Percentiles rank a stretch among this genome's conserved stretches.
Evolutionary conservation across 805 yeast species (phyloP).

Genomic region (Torulaspora microellipsoides): DNA sequence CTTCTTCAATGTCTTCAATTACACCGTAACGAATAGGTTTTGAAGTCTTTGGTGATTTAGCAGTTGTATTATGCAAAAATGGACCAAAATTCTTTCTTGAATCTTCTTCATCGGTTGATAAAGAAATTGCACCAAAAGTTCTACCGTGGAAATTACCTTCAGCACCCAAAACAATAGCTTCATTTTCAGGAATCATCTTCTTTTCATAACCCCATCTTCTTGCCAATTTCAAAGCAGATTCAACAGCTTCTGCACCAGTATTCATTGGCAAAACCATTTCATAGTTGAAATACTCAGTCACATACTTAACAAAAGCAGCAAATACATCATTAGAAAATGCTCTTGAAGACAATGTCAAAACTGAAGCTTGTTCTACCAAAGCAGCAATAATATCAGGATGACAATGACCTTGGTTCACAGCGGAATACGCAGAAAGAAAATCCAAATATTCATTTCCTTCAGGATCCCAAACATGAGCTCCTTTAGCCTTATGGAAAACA

Average conservation of each 20-base stretch:
- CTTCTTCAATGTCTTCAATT: slow-evolving; percentile 80
- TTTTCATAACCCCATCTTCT: slow-evolving; percentile 95
- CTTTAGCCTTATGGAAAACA: slow-evolving; percentile 78
- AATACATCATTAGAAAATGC: slow-evolving; percentile 89
- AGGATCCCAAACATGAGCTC: slow-evolving; percentile 97
- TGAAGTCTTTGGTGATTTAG: slow-evolving; percentile 57
- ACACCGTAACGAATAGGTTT: slow-evolving; percentile 64
- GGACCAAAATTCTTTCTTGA: slow-evolving; percentile 90
- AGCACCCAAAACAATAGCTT: slow-evolving; percentile 85
- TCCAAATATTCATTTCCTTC: slow-evolving; percentile 93
- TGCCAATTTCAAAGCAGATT: slow-evolving; percentile 88
- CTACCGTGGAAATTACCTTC: slow-evolving; percentile 94
- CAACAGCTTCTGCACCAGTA: slow-evolving; percentile 99
- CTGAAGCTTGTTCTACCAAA: slow-evolving; percentile 78
- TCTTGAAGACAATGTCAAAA: slow-evolving; percentile 80
- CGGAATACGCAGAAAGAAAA: slow-evolving; percentile 91
- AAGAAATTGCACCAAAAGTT: slow-evolving; percentile 89
- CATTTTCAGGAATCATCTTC: slow-evolving; percentile 75
- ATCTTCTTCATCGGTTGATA: slow-evolving; percentile 88
- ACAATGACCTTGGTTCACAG: slow-evolving; percentile 97
- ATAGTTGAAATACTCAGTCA: slow-evolving; percentile 84
- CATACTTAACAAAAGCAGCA: slow-evolving; percentile 79
- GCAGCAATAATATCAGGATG: slow-evolving; percentile 90
- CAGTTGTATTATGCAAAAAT: slow-evolving; percentile 76
- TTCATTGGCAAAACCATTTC: slow-evolving; percentile 97